These are phyloP conservation scores for Kurtzmaniella quercitrusa DNA, from an alignment of 1,139 yeast species.

Conservation along the genomic window DNA sequence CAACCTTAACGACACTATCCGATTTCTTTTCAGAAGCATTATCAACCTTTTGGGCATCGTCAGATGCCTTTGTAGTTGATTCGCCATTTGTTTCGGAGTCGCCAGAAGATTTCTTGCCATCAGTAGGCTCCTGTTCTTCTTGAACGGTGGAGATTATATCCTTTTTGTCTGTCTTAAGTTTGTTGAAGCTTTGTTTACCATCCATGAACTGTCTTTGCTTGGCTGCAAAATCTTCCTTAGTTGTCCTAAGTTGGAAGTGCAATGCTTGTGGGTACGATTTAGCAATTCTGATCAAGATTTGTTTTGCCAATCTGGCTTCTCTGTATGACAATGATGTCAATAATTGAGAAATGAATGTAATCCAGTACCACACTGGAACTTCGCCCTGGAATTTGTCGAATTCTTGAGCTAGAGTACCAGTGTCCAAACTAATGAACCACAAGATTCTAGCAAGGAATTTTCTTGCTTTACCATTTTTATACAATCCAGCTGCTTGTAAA, in stretches of 20 bases:
- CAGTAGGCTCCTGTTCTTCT: slow-evolving; percentile 4
- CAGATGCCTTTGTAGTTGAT: slow-evolving; percentile 3
- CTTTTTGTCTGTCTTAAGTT: slow-evolving; percentile 3
- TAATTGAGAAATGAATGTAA: slow-evolving; percentile 91
- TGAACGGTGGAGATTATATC: slow-evolving; percentile 3
- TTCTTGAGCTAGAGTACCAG: slow-evolving; percentile 79
- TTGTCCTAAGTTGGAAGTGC: slow-evolving; percentile 91
- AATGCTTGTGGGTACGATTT: slow-evolving; percentile 96
- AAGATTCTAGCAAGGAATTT: slow-evolving; percentile 82
- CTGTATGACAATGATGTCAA: slow-evolving; percentile 84
- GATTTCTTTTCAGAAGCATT: slow-evolving; percentile 12
- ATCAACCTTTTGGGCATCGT: slow-evolving; percentile 5
- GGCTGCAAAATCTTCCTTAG: slow-evolving; percentile 89
- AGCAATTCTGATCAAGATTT: slow-evolving; percentile 85
- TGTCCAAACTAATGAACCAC: slow-evolving; percentile 90
- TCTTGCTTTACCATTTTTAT: slow-evolving; percentile 89
- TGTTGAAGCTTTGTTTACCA: slow-evolving; percentile 31
- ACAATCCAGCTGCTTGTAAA: slow-evolving; percentile 94
- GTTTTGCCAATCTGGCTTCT: slow-evolving; percentile 86
- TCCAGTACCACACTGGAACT: slow-evolving; percentile 99
- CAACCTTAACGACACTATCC: slow-evolving; percentile 5
- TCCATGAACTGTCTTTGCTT: slow-evolving; percentile 77
- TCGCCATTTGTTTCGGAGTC: neutral
- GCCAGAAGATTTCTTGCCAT: neutral
- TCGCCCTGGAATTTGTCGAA: slow-evolving; percentile 93